phyloP scores from a whole-genome alignment of 257 asterid species.

The Rauvolfia tetraphylla region DNA sequence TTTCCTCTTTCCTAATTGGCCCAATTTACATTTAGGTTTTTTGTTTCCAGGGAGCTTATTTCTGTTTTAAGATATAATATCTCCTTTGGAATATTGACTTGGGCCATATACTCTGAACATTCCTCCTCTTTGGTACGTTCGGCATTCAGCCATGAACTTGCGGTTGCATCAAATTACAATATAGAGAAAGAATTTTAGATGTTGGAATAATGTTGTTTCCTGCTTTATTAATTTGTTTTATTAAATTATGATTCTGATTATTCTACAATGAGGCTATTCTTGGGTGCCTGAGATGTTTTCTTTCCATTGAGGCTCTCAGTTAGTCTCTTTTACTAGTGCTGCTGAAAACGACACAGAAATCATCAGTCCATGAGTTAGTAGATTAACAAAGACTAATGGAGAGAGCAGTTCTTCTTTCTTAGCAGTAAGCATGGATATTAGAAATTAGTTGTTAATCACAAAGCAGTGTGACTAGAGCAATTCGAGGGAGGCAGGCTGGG shows the following conservation, averaged over 20 bases:
- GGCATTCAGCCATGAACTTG: neutral
- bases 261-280: neutral
- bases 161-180: neutral
- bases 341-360: too few relatives aligned
- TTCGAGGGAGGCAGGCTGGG: neutral
- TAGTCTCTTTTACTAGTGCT: neutral
- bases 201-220: neutral
- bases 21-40: neutral
- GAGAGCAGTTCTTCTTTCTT: neutral
- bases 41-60: neutral
- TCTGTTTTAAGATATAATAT: neutral
- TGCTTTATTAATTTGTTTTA: neutral
- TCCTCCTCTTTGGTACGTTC: neutral
- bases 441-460: neutral
- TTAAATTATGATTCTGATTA: neutral
- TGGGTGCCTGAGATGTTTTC: neutral
- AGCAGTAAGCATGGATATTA: neutral
- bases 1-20: neutral
- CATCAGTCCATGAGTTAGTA: neutral
- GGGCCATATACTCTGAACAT: neutral
- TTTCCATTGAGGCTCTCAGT: neutral
- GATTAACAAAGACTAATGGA: neutral
- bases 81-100: neutral
- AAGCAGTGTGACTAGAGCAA: neutral
- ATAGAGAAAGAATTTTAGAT: neutral